Evolutionary conservation across 2,329 filamentous ascomycete genomes (phyloP).

Genomic region (Calonectria hawksworthii): DNA sequence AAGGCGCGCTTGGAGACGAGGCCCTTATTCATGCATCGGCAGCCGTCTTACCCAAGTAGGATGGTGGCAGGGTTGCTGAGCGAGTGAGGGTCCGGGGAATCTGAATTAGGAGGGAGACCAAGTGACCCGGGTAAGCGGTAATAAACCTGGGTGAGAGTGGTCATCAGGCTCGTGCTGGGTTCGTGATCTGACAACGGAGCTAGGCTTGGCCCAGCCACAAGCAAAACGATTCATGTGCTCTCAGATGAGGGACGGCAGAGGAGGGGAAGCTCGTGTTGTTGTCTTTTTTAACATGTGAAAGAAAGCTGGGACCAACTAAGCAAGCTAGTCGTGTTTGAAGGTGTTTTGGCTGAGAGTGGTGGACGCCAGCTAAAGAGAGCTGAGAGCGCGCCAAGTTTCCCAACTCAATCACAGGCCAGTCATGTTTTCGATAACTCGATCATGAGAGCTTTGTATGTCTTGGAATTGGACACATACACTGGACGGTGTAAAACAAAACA

Average conservation of each 20-base stretch:
- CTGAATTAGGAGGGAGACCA: conserved; percentile 1
- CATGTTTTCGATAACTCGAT: neutral
- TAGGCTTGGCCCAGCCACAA: conserved; percentile 9
- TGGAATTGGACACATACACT: neutral
- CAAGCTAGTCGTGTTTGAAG: neutral
- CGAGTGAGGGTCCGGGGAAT: conserved; percentile 19
- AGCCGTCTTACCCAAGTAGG: conserved; percentile 4
- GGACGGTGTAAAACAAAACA: neutral
- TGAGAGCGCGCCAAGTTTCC: neutral
- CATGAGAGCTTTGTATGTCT: neutral
- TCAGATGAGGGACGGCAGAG: conserved; percentile 1
- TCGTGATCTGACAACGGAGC: conserved; percentile 15
- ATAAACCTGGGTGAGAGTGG: conserved; percentile 16
- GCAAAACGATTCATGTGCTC: conserved; percentile 27
- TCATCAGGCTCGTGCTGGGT: conserved; percentile 18
- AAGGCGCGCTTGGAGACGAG: neutral
- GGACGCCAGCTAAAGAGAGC: neutral
- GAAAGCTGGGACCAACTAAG: conserved; percentile 16
- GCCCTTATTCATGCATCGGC: conserved; percentile 17
- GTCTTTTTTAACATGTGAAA: conserved; percentile 33
- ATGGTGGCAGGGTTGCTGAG: conserved; percentile 15
- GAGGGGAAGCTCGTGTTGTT: neutral
- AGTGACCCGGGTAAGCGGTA: conserved; percentile 24
- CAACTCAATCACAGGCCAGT: neutral
- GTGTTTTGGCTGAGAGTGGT: neutral